Evolutionary conservation across 1,139 yeast species (phyloP).

Genomic region (Hyphopichia fennica): DNA sequence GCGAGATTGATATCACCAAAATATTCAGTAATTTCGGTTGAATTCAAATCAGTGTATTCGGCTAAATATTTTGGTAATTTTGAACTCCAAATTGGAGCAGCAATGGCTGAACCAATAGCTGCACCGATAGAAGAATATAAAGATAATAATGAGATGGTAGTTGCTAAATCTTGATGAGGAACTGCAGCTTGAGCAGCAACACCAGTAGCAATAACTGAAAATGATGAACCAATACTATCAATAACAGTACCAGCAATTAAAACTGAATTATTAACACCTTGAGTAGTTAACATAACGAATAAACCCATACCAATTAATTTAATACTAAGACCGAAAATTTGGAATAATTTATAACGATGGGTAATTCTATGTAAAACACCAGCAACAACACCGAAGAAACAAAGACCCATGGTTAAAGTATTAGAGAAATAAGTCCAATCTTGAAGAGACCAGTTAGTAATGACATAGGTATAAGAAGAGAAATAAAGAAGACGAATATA

Average conservation of each 20-base stretch:
- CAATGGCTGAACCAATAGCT: slow-evolving; percentile 43
- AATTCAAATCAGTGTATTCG: slow-evolving; percentile 13
- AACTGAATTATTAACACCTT: slow-evolving; percentile 8
- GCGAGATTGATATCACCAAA: slow-evolving; percentile 8
- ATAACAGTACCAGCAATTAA: slow-evolving; percentile 17
- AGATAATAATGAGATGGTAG: slow-evolving; percentile 40
- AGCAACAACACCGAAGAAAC: slow-evolving; percentile 27
- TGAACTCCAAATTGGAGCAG: slow-evolving; percentile 50
- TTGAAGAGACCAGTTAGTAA: slow-evolving; percentile 19
- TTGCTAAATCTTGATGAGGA: slow-evolving; percentile 46
- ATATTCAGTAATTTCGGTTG: slow-evolving; percentile 17
- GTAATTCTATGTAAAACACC: slow-evolving; percentile 24
- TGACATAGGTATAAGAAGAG: slow-evolving; percentile 23
- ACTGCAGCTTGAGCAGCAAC: slow-evolving; percentile 34
- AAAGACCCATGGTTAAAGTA: slow-evolving; percentile 27
- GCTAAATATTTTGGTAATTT: slow-evolving; percentile 29
- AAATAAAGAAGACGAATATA: slow-evolving; percentile 18
- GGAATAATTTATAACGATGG: slow-evolving; percentile 28
- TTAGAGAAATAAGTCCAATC: slow-evolving; percentile 32
- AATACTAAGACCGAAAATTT: slow-evolving; percentile 22
- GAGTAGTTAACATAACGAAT: slow-evolving; percentile 11
- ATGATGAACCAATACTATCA: slow-evolving; percentile 27
- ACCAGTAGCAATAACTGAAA: slow-evolving; percentile 25
- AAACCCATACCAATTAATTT: slow-evolving; percentile 26
- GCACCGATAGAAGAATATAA: slow-evolving; percentile 42